These are phyloP conservation scores for Themeda triandra DNA, from an alignment of 176 grass and related monocot species.

Conservation along the genomic window DNA sequence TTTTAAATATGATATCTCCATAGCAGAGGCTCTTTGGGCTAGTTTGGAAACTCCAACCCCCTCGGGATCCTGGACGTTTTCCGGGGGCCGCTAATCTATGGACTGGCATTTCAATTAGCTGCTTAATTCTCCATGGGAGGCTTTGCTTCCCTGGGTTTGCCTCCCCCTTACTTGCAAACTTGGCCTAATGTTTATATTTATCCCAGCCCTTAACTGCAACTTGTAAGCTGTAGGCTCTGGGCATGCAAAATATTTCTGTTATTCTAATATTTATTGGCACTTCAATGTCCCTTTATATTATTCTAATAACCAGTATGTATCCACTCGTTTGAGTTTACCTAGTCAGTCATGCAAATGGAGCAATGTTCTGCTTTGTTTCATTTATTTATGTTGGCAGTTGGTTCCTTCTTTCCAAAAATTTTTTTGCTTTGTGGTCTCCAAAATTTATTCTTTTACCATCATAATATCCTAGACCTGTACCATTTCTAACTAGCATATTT, in stretches of 20 bases:
- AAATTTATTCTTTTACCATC: background rate
- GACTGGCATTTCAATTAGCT: background rate
- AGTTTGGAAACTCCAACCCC: background rate
- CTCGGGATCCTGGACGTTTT: background rate
- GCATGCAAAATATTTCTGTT: background rate
- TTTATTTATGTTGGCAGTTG: conserved; percentile 1
- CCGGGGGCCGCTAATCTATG: background rate
- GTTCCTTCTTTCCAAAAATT: conserved; percentile 4
- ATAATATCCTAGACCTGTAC: conserved; percentile 9
- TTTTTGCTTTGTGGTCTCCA: conserved; percentile 2
- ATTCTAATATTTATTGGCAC: background rate
- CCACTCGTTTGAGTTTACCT: background rate
- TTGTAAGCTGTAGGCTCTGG: conserved; percentile 7
- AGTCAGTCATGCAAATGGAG: background rate
- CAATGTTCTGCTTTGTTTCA: background rate
- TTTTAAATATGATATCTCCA: background rate
- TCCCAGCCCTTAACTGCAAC: background rate
- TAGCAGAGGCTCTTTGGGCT: background rate
- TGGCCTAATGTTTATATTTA: background rate
- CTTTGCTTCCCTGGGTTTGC: background rate
- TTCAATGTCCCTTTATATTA: background rate
- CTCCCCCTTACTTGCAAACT: background rate
- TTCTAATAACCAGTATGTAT: background rate
- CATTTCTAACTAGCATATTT: conserved; percentile 19
- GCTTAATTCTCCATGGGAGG: background rate